Evolutionary conservation across 2,329 filamentous ascomycete species (phyloP).

Genomic region (Xylaria sp.): DNA sequence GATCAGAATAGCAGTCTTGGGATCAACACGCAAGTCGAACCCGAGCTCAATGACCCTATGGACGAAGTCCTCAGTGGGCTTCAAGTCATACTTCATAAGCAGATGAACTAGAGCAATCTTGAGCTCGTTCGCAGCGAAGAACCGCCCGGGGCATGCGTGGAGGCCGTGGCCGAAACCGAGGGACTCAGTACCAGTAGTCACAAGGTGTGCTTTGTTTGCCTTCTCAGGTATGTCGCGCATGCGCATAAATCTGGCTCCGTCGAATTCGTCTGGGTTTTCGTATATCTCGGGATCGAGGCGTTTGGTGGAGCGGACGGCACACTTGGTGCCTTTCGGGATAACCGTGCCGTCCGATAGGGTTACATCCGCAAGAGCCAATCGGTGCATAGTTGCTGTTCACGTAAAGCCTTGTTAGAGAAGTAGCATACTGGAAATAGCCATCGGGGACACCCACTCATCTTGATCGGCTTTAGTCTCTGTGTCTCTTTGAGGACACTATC

Average conservation of each 20-base stretch:
- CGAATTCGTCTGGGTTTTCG: slow-evolving; percentile 41
- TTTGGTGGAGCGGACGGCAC: slow-evolving; percentile 42
- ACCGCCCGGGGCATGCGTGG: slow-evolving; percentile 48
- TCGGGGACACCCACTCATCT: slow-evolving; percentile 39
- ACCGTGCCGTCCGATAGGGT: slow-evolving; percentile 41
- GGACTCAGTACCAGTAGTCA: slow-evolving; percentile 45
- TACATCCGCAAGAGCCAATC: slow-evolving; percentile 34
- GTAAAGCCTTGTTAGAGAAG: background rate
- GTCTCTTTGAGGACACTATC: slow-evolving; percentile 55
- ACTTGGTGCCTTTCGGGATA: slow-evolving; percentile 39
- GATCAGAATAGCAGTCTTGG: slow-evolving; percentile 34
- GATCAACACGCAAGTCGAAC: slow-evolving; percentile 33
- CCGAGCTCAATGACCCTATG: slow-evolving; percentile 18
- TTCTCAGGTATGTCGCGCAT: slow-evolving; percentile 37
- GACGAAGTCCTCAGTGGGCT: slow-evolving; percentile 28
- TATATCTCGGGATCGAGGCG: slow-evolving; percentile 39
- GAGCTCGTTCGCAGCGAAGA: slow-evolving; percentile 52
- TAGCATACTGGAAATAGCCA: background rate
- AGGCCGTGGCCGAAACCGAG: slow-evolving; percentile 53
- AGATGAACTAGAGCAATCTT: slow-evolving; percentile 47
- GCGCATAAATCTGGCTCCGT: slow-evolving; percentile 41
- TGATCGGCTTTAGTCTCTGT: slow-evolving; percentile 47
- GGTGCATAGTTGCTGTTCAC: slow-evolving; percentile 41
- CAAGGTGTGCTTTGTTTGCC: slow-evolving; percentile 45
- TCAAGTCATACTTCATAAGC: slow-evolving; percentile 44